Evolutionary conservation across 495 filamentous ascomycete genomes (phyloP), one percentile per base, ranked within the genome.

Genomic region (Aspergillus funiculosus): DNA sequence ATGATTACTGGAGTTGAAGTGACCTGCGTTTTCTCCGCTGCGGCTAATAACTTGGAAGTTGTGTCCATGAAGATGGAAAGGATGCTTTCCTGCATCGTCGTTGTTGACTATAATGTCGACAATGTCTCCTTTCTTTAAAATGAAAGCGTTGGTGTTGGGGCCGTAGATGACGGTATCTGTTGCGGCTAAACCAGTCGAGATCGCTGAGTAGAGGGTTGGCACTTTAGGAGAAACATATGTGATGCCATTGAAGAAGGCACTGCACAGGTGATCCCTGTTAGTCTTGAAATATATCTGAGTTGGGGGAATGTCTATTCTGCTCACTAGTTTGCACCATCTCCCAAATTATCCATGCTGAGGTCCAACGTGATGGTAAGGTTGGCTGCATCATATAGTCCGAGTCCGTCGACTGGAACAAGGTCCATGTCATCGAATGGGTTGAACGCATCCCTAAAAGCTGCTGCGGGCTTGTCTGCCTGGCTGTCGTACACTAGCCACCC

Each of bases 61-160:
- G 64, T 89, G 86, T 3, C 86, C 86, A 69, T 90, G 86, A 3
- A 91, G 69, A 67, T 91, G 86, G 73, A 89, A 89, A 2, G 86
- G 86, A 59, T 91, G 86, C 37, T 73, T 79, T 39, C 82, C 82
- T 0, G 75, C 48, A 52, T 89, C 85, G 15, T 74, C 52, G 56
- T 87, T 91, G 77, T 91, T 89, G 18, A 91, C 50, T 11, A 87
- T 61, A 32, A 91, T 81, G 42, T 91, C 81, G 35, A 89, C 71
- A 15, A 86, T 62, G 30, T 89, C 66, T 41, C 71, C 71, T 43
- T 79, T 76, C 3, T 80, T 59, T 1, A 89, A 72, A 18, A 89
- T 65, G 58, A 79, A 82, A 4, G 79, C 51, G 57, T 89, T 75
- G 6, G 81, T 80, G 62, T 81, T 80, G 18, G 60, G 59, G 28